Base-by-base conservation (phyloP, 202 grass and related monocot species). In the Elaeis oleifera region DNA sequence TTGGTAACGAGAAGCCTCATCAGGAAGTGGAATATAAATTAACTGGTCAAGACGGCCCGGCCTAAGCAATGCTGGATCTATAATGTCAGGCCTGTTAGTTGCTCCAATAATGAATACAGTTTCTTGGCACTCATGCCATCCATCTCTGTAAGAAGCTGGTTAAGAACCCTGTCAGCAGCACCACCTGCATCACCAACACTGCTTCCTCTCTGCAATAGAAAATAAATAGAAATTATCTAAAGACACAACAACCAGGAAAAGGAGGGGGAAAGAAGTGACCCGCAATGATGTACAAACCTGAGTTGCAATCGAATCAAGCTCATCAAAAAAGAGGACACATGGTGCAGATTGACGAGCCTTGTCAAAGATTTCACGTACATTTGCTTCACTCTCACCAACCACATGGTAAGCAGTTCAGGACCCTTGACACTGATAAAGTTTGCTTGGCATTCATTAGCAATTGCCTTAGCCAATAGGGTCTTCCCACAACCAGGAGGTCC, bases 241-340 rank as follows among this genome's bases (percentile, higher is more conserved):
- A 44, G 36, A 44, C 16, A 54, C 19, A 7, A 44, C n/a, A 31
- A 32, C 6, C 8, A 31, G 7, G 17, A n/a, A 18, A 21, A 3
- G 3, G 27, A 17, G 6, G 21, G 13, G 16, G 23, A 17, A 20
- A 5, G 14, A 31, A 68, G 21, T 3, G 11, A 44, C 36, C 36
- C 3, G 36, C 36, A 44, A 14, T 3, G 16, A 18, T 36, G 6
- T 22, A 9, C 18, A 4, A 54, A 73, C 70, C 70, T 73, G 70
- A 27, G n/a, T 81, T 3, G 83, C 74, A 26, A 81, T 85, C 0
- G 83, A 81, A n/a, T 78, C 74, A 15, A 85, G 69, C 49, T 81
- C 83, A 36, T 86, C 70, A 59, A 81, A 86, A 53, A 86, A 86
- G 3, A 86, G 74, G 19, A 85, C 65, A 20, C 70, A 85, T 1